Evolutionary conservation across 2,329 filamentous ascomycete genomes (phyloP).

Genomic region (Drechslera avenae): DNA sequence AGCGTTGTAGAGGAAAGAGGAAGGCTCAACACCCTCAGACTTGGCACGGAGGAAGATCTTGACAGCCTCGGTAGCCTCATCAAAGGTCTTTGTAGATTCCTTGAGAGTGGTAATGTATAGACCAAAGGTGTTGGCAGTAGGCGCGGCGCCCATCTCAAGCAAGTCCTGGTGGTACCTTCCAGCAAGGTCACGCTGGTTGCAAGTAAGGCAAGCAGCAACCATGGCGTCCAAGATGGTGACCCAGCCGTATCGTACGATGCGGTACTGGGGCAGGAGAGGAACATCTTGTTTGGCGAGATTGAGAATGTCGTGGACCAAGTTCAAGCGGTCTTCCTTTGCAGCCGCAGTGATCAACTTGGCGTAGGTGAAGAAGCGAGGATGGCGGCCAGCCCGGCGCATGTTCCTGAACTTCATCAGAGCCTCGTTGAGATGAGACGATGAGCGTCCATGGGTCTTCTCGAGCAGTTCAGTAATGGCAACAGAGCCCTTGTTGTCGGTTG

Average conservation of each 20-base stretch:
- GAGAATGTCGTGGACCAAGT: conserved; percentile 83
- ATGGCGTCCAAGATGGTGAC: conserved; percentile 94
- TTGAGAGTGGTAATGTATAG: conserved; percentile 99
- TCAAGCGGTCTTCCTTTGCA: conserved; percentile 81
- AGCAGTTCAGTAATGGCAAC: conserved; percentile 87
- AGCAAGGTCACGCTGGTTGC: conserved; percentile 79
- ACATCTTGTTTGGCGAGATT: conserved; percentile 89
- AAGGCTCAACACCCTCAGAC: conserved; percentile 91
- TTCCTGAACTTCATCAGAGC: conserved; percentile 85
- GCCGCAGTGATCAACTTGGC: conserved; percentile 92
- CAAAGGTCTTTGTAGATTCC: conserved; percentile 95
- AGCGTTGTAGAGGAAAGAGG: conserved; percentile 97
- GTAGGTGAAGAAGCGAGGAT: conserved; percentile 95
- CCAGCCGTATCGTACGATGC: conserved; percentile 92
- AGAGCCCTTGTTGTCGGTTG: conserved; percentile 91
- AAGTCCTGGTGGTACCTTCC: conserved; percentile 90
- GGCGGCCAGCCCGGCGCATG: conserved; percentile 88
- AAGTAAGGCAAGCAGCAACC: conserved; percentile 86
- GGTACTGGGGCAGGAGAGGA: conserved; percentile 81
- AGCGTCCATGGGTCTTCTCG: conserved; percentile 76
- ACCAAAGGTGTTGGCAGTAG: conserved; percentile 96
- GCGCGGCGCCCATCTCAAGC: conserved; percentile 84
- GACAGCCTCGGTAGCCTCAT: conserved; percentile 94
- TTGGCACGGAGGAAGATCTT: conserved; percentile 97
- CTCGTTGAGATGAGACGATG: conserved; percentile 75